Evolutionary conservation across 257 asterid species (phyloP).

Genomic region (Eucommia ulmoides): DNA sequence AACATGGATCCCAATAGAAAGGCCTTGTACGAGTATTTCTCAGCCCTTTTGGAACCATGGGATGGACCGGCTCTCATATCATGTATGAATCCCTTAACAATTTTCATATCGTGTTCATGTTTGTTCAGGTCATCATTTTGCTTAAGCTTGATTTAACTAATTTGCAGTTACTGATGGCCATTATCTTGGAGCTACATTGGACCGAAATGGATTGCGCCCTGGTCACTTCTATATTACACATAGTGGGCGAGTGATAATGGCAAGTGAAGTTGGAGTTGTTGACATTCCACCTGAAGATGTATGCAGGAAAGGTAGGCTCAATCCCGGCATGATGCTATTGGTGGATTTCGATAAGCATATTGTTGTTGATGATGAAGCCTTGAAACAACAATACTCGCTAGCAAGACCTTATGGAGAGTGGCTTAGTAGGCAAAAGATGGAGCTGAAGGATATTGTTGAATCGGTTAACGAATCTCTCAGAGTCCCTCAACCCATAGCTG

Average conservation of each 20-base stretch:
- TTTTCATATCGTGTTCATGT: too few relatives aligned
- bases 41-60: constrained; percentile 98
- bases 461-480: constrained; percentile 63
- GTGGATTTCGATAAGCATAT: constrained; percentile 97
- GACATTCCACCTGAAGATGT: constrained; percentile 97
- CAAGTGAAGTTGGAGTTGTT: constrained; percentile 99
- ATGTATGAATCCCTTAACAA: constrained; percentile 53
- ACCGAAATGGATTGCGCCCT: constrained; percentile 95
- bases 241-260: constrained; percentile 97
- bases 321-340: constrained; percentile 99
- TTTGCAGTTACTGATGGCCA: constrained; percentile 97
- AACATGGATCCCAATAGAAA: constrained; percentile 84
- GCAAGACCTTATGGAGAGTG: constrained; percentile 92
- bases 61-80: constrained; percentile 99
- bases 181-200: constrained; percentile 97
- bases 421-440: constrained; percentile 75
- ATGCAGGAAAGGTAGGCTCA: constrained; percentile 88
- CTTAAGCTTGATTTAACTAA: constrained; percentile 5
- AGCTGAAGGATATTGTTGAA: constrained; percentile 76
- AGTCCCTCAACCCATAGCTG: constrained; percentile 64
- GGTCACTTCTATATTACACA: constrained; percentile 94
- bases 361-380: constrained; percentile 95
- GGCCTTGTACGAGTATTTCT: constrained; percentile 83
- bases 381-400: constrained; percentile 91
- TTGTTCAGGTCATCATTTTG: too few relatives aligned